Evolutionary conservation across 164 flowering plant species (phyloP).

Genomic region (Magnolia sinica): DNA sequence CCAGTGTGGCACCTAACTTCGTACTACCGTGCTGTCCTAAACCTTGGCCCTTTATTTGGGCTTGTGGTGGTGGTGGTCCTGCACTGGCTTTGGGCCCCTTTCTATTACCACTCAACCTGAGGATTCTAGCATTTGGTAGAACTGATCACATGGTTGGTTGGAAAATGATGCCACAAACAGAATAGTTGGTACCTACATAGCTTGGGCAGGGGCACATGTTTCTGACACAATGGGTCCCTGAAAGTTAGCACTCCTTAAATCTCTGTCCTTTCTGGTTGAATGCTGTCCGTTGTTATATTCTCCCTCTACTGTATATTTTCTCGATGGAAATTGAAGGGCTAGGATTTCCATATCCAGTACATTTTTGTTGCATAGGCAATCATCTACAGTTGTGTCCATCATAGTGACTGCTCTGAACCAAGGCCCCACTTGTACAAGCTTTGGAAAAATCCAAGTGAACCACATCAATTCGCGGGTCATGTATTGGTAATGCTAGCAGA

Average conservation of each 20-base stretch:
- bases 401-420: too few relatives aligned
- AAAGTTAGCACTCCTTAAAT: neutral
- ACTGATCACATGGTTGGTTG: neutral
- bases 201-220: neutral
- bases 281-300: too few relatives aligned
- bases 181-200: neutral
- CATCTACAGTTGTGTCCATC: too few relatives aligned
- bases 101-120: neutral
- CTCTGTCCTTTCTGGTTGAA: neutral
- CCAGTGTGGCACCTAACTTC: neutral
- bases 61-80: neutral
- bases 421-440: too few relatives aligned
- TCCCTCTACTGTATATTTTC: too few relatives aligned
- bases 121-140: neutral
- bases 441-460: too few relatives aligned
- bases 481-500: too few relatives aligned
- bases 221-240: neutral
- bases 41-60: neutral
- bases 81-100: neutral
- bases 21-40: neutral
- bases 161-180: neutral
- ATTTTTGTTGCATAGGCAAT: too few relatives aligned
- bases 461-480: too few relatives aligned
- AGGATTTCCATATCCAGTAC: too few relatives aligned
- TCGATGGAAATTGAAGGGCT: too few relatives aligned